These are phyloP conservation scores for Magnolia sinica DNA, from an alignment of 164 flowering plant species.

Conservation along the genomic window DNA sequence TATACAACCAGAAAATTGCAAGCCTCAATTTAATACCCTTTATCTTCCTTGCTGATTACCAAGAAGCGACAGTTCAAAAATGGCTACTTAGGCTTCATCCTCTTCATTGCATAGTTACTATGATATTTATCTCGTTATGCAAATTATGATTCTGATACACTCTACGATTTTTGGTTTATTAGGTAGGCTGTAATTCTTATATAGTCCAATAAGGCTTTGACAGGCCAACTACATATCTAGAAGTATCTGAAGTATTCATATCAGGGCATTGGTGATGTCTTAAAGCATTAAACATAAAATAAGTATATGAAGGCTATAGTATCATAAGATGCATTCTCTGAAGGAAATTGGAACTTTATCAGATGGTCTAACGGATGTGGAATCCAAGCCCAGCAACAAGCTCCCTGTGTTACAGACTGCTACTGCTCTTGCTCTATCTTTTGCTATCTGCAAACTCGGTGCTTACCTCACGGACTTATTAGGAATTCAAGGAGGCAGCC, in stretches of 20 bases:
- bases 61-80: too few species aligned
- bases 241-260: too few species aligned
- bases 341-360: conserved; percentile 17
- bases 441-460: conserved; percentile 62
- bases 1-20: too few species aligned
- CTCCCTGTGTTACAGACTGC: conserved; percentile 59
- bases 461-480: conserved; percentile 33
- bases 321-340: background rate
- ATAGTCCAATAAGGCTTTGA: background rate
- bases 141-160: too few species aligned
- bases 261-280: background rate
- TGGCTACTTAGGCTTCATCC: too few species aligned
- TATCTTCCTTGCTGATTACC: too few species aligned
- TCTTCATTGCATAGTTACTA: too few species aligned
- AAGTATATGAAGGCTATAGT: background rate
- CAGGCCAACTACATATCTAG: too few species aligned
- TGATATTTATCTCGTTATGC: too few species aligned
- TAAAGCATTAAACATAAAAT: background rate
- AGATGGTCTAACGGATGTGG: conserved; percentile 38
- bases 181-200: background rate
- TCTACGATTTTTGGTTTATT: too few species aligned
- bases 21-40: too few species aligned
- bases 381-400: conserved; percentile 31
- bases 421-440: conserved; percentile 62
- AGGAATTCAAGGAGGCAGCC: conserved; percentile 54